Base-by-base conservation (phyloP, 257 asterid genomes). In the Primulina eburnea region DNA sequence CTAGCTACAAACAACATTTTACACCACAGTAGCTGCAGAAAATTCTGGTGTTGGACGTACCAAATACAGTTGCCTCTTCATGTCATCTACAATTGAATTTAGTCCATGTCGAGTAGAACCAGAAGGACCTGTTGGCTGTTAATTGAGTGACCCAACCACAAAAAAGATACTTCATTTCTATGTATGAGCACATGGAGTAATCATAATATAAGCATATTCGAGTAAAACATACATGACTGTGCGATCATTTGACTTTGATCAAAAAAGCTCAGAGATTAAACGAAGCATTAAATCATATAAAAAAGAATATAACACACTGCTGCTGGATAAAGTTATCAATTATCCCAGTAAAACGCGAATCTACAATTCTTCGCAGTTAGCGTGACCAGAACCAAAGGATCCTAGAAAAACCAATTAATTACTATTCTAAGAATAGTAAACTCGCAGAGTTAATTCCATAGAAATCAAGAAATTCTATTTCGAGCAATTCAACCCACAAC, bases 1-100 rank as follows among this genome's bases (percentile, higher is more conserved):
- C 67, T 60, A 16, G 65, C 77, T 32, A 78, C 29, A 77, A 65
- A 67, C 64, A 80, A 75, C 89, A 85, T 83, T 34, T 72, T 62
- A 76, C 71, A 34, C 50, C 40, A 68, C 63, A 21, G 35, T 67
- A 66, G 28, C 71, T 12, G 71, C 63, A 68, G 63, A 61, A 65
- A 65, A 74, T 65, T 71, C 32, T 21, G 0, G n/a, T 7, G 43
- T 20, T 64, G 26, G 24, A 68, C 40, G 34, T 67, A 52, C 57
- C 57, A 62, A 11, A 55, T 37, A 57, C 30, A 24, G 66, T 24
- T 67, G 33, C 59, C 68, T 62, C 73, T 56, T 67, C 73, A 53
- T 71, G 67, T 71, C 73, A 61, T 38, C 64, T 65, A 59, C 59
- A 37, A 43, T 56, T 17, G 32, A 65, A 73, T 21, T 73, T 35